Conservation (phyloP, 176 grass and related monocot species). For the Typha latifolia region DNA sequence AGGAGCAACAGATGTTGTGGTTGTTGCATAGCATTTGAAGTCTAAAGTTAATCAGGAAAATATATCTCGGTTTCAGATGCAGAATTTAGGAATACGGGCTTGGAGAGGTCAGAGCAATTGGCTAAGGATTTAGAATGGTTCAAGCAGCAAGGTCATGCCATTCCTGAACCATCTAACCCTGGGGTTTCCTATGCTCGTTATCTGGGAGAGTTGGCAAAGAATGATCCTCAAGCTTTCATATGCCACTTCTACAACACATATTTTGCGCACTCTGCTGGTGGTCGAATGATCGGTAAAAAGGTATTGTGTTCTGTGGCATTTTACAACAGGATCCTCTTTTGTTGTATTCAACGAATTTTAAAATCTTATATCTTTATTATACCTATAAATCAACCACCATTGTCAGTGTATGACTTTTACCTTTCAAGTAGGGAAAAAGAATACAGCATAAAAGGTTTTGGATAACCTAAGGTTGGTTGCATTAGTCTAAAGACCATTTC, state of each 20-base stretch:
- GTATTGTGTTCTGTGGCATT: constrained; percentile 17
- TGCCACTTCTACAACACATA: constrained; percentile 95
- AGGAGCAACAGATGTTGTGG: too few species aligned
- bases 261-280: constrained; percentile 93
- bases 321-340: not conserved
- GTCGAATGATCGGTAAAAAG: constrained; percentile 95
- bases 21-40: too few species aligned
- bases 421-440: too few species aligned
- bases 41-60: not conserved
- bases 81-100: constrained; percentile 74
- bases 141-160: constrained; percentile 50
- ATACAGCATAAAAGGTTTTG: too few species aligned
- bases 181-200: constrained; percentile 58
- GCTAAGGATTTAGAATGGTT: constrained; percentile 93
- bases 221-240: constrained; percentile 85
- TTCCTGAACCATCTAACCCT: constrained; percentile 67
- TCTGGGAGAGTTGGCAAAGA: constrained; percentile 69
- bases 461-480: too few species aligned
- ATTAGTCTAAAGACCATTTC: not conserved
- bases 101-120: constrained; percentile 83
- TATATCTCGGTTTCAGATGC: constrained; percentile 46
- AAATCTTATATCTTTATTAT: not conserved
- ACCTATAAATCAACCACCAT: too few species aligned
- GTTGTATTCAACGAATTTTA: not conserved
- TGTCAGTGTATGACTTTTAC: too few species aligned